A percentile compares a stretch with the other conserved stretches of the same genome.
Evolutionary conservation across 345 rosid species (phyloP).

Genomic region (Eucalyptus brandiana): DNA sequence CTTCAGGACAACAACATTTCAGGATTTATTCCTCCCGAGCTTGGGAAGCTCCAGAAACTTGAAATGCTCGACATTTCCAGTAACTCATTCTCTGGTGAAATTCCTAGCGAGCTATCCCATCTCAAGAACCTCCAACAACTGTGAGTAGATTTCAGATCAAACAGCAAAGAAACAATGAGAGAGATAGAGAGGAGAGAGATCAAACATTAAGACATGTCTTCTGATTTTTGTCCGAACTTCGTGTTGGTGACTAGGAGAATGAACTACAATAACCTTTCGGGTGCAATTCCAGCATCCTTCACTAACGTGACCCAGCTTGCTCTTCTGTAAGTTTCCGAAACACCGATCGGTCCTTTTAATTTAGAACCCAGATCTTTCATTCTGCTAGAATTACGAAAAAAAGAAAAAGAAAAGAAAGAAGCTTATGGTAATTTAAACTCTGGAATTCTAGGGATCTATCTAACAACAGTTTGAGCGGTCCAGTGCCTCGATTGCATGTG

Average conservation of each 20-base stretch:
- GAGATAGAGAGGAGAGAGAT: neutral
- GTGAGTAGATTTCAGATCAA: slow-evolving; percentile 25
- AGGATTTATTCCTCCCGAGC: slow-evolving; percentile 60
- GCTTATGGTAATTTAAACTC: neutral
- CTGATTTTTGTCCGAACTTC: neutral
- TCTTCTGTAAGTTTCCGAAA: slow-evolving; percentile 49
- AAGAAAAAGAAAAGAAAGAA: neutral
- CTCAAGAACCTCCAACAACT: slow-evolving; percentile 56
- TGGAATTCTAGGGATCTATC: slow-evolving; percentile 18
- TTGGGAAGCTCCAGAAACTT: slow-evolving; percentile 68
- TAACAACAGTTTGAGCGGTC: slow-evolving; percentile 24
- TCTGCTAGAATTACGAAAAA: neutral
- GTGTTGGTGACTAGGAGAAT: slow-evolving; percentile 49
- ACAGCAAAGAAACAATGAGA: neutral
- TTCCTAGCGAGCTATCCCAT: slow-evolving; percentile 47
- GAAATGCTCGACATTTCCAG: slow-evolving; percentile 77
- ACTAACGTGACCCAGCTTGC: slow-evolving; percentile 69
- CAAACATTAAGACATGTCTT: neutral
- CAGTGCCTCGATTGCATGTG: slow-evolving; percentile 13
- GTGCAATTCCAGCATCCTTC: slow-evolving; percentile 61
- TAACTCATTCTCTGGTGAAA: slow-evolving; percentile 54
- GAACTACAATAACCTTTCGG: slow-evolving; percentile 64
- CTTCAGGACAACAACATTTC: slow-evolving; percentile 74
- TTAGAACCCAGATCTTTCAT: neutral
- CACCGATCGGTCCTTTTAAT: neutral